Conservation (phyloP, 495 filamentous ascomycete species). For the Aspergillus affinis region DNA sequence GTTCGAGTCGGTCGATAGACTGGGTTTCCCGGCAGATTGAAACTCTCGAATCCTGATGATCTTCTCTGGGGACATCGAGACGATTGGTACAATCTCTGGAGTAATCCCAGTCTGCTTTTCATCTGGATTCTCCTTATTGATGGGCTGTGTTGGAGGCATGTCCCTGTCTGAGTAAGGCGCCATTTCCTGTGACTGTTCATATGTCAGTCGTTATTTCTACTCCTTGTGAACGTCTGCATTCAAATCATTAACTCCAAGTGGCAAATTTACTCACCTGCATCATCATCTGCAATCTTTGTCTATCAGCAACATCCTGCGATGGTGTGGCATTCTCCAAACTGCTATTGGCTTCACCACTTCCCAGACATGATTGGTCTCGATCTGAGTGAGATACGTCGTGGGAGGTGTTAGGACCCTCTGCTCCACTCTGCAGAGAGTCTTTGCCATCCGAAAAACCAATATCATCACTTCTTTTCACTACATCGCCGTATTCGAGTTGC, state of each 20-base stretch:
- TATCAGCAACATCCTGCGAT: conserved; percentile 24
- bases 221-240: neutral
- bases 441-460: conserved; percentile 23
- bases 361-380: neutral
- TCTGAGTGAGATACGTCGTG: neutral
- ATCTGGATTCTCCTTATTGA: conserved; percentile 1
- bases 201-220: conserved; percentile 1
- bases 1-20: neutral
- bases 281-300: conserved; percentile 26
- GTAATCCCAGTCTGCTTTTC: conserved; percentile 2
- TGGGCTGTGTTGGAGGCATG: conserved; percentile 25
- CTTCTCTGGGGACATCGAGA: conserved; percentile 12
- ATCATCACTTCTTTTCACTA: conserved; percentile 18
- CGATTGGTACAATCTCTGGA: conserved; percentile 1
- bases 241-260: neutral
- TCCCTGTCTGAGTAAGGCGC: conserved; percentile 17
- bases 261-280: conserved; percentile 19
- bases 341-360: neutral
- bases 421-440: conserved; percentile 1
- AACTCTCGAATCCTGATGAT: conserved; percentile 15
- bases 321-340: conserved; percentile 4
- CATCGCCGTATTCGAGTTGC: conserved; percentile 28
- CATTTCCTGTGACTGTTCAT: conserved; percentile 17
- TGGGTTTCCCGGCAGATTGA: conserved; percentile 1
- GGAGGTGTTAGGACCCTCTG: conserved; percentile 4